Evolutionary conservation across 805 yeast genomes (phyloP), one percentile per base, ranked within the genome.

Genomic region (Saturnispora zaruensis): DNA sequence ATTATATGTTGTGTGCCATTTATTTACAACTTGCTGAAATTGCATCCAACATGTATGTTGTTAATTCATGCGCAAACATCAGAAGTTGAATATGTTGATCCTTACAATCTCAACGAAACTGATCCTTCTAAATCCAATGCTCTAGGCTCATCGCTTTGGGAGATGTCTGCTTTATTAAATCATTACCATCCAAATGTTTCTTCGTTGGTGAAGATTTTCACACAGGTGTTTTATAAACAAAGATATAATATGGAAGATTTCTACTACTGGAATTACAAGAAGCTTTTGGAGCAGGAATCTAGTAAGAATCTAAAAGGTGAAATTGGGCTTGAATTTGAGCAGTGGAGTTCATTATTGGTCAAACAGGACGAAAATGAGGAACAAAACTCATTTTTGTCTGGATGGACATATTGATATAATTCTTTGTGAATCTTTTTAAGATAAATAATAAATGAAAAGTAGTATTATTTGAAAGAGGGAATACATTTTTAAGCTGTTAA

Each of bases 101-200:
- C 95, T 4, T 91, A 77, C 62, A 71, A 84, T 55, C 67, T 71
- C 32, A 53, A 64, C 1, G 95, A 87, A 59, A 48, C 53, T 1
- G 88, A 91, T 63, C 99, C 99, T 2, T 73, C 84, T 51, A 70
- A 76, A 51, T 84, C 96, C 0, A 71, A 78, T 32, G 97, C 98
- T 4, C 70, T 90, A 33, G 82, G 77, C 6, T 86, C 96, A 0
- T 90, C 97, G 0, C 66, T 90, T 44, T 93, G 99, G 99, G 99
- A 93, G 66, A 63, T 91, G 50, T 87, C 85, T 52, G 74, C 95
- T 0, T 79, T 82, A 71, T 56, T 58, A 47, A 67, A 78, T 11
- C 99, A 93, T 64, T 91, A 89, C 62, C 98, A 93, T 68, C 97
- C 98, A 14, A 93, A 93, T 60, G 88, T 93, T 11, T 91, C 96